Percentiles rank a stretch among this genome's conserved stretches.
Evolutionary conservation across 2,329 filamentous ascomycete genomes (phyloP).

Genomic region (Aspergillus japonicus): DNA sequence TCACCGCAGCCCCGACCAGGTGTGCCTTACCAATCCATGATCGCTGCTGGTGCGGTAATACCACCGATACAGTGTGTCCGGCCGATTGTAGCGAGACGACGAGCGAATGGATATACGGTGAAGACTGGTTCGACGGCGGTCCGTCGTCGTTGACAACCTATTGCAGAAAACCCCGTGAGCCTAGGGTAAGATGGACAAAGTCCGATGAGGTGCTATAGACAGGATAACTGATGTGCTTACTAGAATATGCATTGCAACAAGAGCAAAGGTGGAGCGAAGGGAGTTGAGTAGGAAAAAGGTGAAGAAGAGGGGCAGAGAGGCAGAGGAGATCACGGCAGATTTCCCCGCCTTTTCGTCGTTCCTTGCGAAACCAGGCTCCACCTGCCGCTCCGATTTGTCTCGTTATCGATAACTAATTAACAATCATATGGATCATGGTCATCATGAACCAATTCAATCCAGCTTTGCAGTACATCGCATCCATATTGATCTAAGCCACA

Average conservation of each 20-base stretch:
- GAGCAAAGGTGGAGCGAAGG: neutral
- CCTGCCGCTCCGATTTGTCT: conserved; percentile 11
- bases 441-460: neutral
- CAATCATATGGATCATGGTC: neutral
- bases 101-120: conserved; percentile 76
- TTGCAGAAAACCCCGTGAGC: conserved; percentile 8
- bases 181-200: neutral
- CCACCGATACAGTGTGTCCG: conserved; percentile 86
- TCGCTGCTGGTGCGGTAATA: conserved; percentile 84
- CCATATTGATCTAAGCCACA: neutral
- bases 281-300: conserved; percentile 10
- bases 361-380: conserved; percentile 6
- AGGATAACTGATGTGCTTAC: conserved; percentile 34
- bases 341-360: conserved; percentile 13
- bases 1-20: conserved; percentile 84
- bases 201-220: neutral
- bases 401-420: conserved; percentile 21
- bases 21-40: conserved; percentile 99
- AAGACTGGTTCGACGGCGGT: conserved; percentile 73
- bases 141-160: conserved; percentile 71
- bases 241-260: conserved; percentile 50
- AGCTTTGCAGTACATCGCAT: neutral
- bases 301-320: conserved; percentile 8
- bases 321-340: conserved; percentile 3
- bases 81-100: conserved; percentile 68